These are phyloP conservation scores for Gryganskiella cystojenkinii DNA, from an alignment of 192 early-diverging fungal species.

Conservation along the genomic window DNA sequence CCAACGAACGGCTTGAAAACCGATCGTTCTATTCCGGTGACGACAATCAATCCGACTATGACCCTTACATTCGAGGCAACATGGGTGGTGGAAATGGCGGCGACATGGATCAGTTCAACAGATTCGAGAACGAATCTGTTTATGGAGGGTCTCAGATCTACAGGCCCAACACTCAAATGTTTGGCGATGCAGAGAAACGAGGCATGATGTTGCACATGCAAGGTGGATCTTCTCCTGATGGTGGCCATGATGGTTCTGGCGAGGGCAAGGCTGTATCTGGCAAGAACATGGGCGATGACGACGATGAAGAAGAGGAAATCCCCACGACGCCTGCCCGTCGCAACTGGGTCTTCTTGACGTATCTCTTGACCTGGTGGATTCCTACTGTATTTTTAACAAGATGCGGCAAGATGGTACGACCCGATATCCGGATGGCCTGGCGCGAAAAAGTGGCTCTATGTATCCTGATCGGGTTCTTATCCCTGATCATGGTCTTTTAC, in stretches of 20 bases:
- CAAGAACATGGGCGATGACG: conserved; percentile 46
- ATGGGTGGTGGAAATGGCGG: conserved; percentile 19
- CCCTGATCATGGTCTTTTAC: conserved; percentile 85
- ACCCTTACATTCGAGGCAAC: conserved; percentile 62
- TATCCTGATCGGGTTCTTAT: conserved; percentile 83
- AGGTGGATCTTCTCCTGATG: conserved; percentile 37
- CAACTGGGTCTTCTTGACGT: conserved; percentile 89
- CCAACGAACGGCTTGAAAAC: conserved; percentile 50
- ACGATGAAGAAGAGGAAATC: conserved; percentile 63
- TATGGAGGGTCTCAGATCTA: conserved; percentile 57
- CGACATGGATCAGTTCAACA: conserved; percentile 22
- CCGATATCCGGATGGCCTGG: conserved; percentile 93
- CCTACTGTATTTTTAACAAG: conserved; percentile 73
- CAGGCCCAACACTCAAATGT: conserved; percentile 49
- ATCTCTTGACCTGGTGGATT: conserved; percentile 85
- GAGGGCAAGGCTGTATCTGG: conserved; percentile 55
- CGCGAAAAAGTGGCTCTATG: conserved; percentile 96
- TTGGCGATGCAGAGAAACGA: conserved; percentile 59
- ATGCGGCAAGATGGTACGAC: conserved; percentile 84
- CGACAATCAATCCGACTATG: conserved; percentile 73
- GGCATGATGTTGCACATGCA: conserved; percentile 55
- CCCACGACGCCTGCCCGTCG: conserved; percentile 67
- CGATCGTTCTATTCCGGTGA: conserved; percentile 56
- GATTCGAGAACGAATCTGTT: conserved; percentile 49
- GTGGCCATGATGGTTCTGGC: conserved; percentile 27